A percentile compares a stretch with the other conserved stretches of the same genome.
Evolutionary conservation across 352 stramenopile genomes (phyloP).

Genomic region (Phytophthora pisi): DNA sequence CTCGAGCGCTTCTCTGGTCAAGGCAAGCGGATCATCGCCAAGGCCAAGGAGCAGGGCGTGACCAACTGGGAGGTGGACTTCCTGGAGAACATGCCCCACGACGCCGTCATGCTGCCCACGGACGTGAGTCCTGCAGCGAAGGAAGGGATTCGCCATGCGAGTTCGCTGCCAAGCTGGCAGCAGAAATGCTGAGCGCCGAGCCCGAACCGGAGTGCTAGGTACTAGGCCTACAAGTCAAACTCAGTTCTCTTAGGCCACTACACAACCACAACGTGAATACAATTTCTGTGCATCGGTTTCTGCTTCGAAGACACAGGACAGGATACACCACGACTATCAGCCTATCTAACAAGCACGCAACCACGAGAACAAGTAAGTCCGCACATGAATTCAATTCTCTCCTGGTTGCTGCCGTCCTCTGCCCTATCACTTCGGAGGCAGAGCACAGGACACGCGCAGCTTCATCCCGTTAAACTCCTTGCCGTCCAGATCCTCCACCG

Average conservation of each 20-base stretch:
- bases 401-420: not conserved
- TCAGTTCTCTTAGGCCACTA: not conserved
- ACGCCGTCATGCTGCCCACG: constrained; percentile 30
- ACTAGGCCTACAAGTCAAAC: not conserved
- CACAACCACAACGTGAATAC: not conserved
- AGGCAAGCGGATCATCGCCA: constrained; percentile 24
- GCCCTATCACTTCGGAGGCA: constrained; percentile 49
- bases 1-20: constrained; percentile 34
- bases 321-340: not conserved
- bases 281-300: too few relatives aligned
- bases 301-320: not conserved
- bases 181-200: constrained; percentile 7
- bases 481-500: constrained; percentile 80
- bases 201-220: constrained; percentile 18
- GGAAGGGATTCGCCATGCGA: constrained; percentile 27
- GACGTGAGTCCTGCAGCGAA: constrained; percentile 25
- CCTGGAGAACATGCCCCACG: constrained; percentile 31
- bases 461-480: constrained; percentile 85
- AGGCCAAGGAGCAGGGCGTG: constrained; percentile 25
- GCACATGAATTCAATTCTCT: not conserved
- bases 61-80: constrained; percentile 32
- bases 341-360: too few relatives aligned
- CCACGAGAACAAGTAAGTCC: not conserved
- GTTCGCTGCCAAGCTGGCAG: constrained; percentile 26
- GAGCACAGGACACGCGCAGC: constrained; percentile 65